These are phyloP conservation scores for Podospora sp. DNA, from an alignment of 495 filamentous ascomycete species.

Conservation along the genomic window DNA sequence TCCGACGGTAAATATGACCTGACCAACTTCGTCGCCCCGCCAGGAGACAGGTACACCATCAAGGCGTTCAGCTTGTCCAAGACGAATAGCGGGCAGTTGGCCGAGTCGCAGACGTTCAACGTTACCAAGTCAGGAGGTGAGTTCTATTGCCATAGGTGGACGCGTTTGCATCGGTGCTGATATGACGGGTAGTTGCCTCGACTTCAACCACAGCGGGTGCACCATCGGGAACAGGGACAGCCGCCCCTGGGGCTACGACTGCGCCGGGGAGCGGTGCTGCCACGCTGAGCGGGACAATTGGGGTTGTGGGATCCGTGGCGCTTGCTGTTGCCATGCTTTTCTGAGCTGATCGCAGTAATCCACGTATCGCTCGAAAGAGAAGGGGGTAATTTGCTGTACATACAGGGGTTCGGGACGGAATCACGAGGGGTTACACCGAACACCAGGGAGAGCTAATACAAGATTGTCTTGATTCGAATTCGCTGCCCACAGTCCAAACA, in stretches of 20 bases:
- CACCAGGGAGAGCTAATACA: too few species aligned
- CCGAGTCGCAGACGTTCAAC: constrained; percentile 27
- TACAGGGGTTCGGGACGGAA: too few species aligned
- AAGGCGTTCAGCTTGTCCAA: constrained; percentile 22
- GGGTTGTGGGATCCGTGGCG: neutral
- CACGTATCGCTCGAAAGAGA: too few species aligned
- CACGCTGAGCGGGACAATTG: neutral
- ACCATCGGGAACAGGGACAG: constrained; percentile 4
- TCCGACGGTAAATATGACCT: constrained; percentile 22
- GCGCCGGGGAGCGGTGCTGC: neutral
- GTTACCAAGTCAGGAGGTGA: constrained; percentile 32
- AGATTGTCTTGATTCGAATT: too few species aligned
- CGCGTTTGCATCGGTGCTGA: neutral
- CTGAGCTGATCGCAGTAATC: neutral
- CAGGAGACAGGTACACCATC: constrained; percentile 28
- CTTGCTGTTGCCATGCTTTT: neutral
- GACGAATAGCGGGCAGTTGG: constrained; percentile 22
- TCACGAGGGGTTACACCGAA: too few species aligned
- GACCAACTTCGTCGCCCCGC: constrained; percentile 25
- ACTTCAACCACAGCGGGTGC: constrained; percentile 12
- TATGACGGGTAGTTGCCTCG: constrained; percentile 14
- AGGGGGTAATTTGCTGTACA: too few species aligned
- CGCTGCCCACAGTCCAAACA: too few species aligned
- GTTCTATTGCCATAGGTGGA: neutral
- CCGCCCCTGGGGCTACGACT: neutral